Conservation (phyloP, 78 protist genomes). For the Cavenderia fasciculata region DNA sequence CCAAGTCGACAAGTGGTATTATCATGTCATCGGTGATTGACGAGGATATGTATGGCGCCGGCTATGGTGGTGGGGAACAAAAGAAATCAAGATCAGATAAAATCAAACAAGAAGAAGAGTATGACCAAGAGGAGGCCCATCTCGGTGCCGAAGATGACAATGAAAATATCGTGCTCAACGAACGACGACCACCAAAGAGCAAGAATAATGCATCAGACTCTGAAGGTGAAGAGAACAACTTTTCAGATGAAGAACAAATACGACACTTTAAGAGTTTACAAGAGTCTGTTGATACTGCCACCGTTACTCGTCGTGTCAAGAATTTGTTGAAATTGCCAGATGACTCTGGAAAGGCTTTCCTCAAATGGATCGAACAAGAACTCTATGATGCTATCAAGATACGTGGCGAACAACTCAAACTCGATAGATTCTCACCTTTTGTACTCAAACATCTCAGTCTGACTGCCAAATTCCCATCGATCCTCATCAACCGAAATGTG, state of each 20-base stretch:
- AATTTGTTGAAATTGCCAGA: no score
- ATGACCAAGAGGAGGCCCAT: background rate
- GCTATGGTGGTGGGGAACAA: background rate
- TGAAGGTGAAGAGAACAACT: background rate
- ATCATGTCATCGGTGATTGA: background rate
- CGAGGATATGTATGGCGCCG: background rate
- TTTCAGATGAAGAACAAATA: background rate
- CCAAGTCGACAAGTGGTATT: background rate
- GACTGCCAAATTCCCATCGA: background rate
- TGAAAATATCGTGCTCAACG: background rate
- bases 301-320: background rate
- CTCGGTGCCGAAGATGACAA: background rate
- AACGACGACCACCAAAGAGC: background rate
- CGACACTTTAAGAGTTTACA: no score
- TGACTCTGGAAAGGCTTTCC: no score
- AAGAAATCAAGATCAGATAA: background rate
- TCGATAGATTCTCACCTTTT: background rate
- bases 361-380: no score
- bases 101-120: background rate
- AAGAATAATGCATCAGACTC: background rate
- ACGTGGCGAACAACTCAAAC: background rate
- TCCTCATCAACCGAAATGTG: no score
- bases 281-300: background rate
- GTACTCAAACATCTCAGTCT: background rate
- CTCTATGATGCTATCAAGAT: background rate